A percentile compares a stretch with the other conserved stretches of the same genome.
These are phyloP conservation scores for Mortierella antarctica DNA, from an alignment of 192 early-diverging fungal species.

Conservation along the genomic window DNA sequence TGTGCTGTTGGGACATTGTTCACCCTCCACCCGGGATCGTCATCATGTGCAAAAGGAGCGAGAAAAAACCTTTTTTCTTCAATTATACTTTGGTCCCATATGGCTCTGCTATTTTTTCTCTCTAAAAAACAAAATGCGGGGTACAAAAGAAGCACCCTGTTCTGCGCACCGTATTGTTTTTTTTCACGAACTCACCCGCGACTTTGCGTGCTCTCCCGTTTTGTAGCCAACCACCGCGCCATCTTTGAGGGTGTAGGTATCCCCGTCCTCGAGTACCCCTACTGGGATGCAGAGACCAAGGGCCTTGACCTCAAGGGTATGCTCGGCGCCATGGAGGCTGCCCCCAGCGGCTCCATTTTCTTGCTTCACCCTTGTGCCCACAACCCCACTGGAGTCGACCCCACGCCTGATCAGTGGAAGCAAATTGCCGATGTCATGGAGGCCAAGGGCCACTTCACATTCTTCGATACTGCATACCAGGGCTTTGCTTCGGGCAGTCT, in stretches of 20 bases:
- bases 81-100: conserved; percentile 10
- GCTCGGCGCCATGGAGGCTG: conserved; percentile 72
- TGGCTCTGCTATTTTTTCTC: neutral
- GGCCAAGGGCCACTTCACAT: conserved; percentile 85
- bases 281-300: conserved; percentile 86
- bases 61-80: conserved; percentile 11
- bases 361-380: conserved; percentile 97
- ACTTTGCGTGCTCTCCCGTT: neutral
- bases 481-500: conserved; percentile 96
- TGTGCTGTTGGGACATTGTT: conserved; percentile 1
- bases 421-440: conserved; percentile 86
- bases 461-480: conserved; percentile 99
- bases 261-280: conserved; percentile 85
- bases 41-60: conserved; percentile 19
- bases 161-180: conserved; percentile 9
- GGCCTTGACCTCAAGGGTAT: conserved; percentile 86
- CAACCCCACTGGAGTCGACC: conserved; percentile 99
- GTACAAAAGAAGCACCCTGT: neutral
- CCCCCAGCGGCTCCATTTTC: conserved; percentile 85
- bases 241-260: conserved; percentile 92
- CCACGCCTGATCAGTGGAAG: conserved; percentile 94
- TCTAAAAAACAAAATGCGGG: neutral
- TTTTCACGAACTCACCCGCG: neutral
- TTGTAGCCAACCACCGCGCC: conserved; percentile 83
- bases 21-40: neutral